Conservation (phyloP, 768 basidiomycete species). For the Neoboletus subvelutipes region DNA sequence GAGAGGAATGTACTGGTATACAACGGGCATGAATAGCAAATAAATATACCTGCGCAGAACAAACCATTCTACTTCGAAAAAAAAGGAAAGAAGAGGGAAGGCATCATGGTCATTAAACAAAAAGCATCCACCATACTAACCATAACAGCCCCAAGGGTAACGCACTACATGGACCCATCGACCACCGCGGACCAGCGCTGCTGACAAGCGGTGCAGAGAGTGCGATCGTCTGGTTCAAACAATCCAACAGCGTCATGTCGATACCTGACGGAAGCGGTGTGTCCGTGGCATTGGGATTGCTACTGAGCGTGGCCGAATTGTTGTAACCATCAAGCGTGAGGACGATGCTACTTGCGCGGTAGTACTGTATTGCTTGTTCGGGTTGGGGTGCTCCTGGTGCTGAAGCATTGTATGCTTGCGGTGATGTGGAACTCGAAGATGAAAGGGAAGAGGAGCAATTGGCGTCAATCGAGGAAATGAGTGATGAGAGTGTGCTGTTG, state of each 20-base stretch:
- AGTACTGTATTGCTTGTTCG: slow-evolving; percentile 65
- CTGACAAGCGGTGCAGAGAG: slow-evolving; percentile 55
- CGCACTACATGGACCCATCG: slow-evolving; percentile 1
- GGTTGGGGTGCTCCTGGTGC: slow-evolving; percentile 36
- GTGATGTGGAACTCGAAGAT: slow-evolving; percentile 32
- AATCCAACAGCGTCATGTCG: slow-evolving; percentile 49
- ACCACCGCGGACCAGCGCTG: slow-evolving; percentile 24
- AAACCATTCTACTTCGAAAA: neutral
- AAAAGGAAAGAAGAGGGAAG: neutral
- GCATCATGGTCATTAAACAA: neutral
- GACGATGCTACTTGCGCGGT: slow-evolving; percentile 61
- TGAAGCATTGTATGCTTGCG: slow-evolving; percentile 33
- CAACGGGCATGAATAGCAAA: neutral
- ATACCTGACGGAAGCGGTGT: slow-evolving; percentile 52
- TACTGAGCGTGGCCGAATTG: slow-evolving; percentile 49
- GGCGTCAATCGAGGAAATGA: slow-evolving; percentile 41
- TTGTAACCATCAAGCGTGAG: slow-evolving; percentile 68
- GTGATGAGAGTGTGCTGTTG: slow-evolving; percentile 44
- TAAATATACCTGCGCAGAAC: neutral
- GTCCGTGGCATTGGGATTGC: slow-evolving; percentile 41
- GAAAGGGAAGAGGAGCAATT: slow-evolving; percentile 45
- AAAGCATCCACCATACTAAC: slow-evolving; percentile 19
- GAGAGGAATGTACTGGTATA: neutral
- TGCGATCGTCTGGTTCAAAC: slow-evolving; percentile 65
- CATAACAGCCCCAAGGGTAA: slow-evolving; percentile 17